phyloP scores from a whole-genome alignment of 2,329 filamentous ascomycete genomes.

The Pseudofabraea citricarpa region DNA sequence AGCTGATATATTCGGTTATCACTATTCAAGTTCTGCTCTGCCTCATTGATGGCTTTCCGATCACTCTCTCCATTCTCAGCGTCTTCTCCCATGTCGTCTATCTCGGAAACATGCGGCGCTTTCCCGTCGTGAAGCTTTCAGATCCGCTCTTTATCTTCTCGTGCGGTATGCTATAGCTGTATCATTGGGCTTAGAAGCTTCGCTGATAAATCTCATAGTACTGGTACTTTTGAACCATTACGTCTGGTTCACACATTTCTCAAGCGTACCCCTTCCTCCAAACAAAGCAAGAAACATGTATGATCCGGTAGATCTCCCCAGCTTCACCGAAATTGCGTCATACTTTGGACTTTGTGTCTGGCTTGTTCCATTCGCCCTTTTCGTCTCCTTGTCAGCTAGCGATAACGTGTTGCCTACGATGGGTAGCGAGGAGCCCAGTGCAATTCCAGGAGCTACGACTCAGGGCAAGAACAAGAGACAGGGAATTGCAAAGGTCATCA shows the following conservation, averaged over 20 bases:
- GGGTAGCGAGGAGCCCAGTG: slow-evolving; percentile 61
- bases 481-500: slow-evolving; percentile 62
- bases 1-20: slow-evolving; percentile 80
- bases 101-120: slow-evolving; percentile 73
- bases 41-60: slow-evolving; percentile 80
- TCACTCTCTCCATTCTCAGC: slow-evolving; percentile 68
- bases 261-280: slow-evolving; percentile 51
- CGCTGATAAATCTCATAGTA: slow-evolving; percentile 38
- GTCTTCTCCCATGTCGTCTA: slow-evolving; percentile 82
- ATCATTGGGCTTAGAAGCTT: neutral
- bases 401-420: slow-evolving; percentile 95
- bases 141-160: slow-evolving; percentile 84
- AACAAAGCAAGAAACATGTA: slow-evolving; percentile 62
- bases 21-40: slow-evolving; percentile 68
- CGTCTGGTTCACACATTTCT: slow-evolving; percentile 94
- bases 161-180: slow-evolving; percentile 57
- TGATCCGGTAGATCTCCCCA: slow-evolving; percentile 62
- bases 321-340: slow-evolving; percentile 89
- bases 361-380: slow-evolving; percentile 92
- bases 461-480: slow-evolving; percentile 48
- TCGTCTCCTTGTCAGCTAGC: slow-evolving; percentile 88
- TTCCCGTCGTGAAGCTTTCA: slow-evolving; percentile 75
- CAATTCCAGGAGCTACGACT: slow-evolving; percentile 27
- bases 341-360: slow-evolving; percentile 97
- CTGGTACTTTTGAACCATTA: slow-evolving; percentile 89